A percentile compares a stretch with the other conserved stretches of the same genome.
These are phyloP conservation scores for Ceriops tagal DNA, from an alignment of 345 rosid genomes.

Conservation along the genomic window DNA sequence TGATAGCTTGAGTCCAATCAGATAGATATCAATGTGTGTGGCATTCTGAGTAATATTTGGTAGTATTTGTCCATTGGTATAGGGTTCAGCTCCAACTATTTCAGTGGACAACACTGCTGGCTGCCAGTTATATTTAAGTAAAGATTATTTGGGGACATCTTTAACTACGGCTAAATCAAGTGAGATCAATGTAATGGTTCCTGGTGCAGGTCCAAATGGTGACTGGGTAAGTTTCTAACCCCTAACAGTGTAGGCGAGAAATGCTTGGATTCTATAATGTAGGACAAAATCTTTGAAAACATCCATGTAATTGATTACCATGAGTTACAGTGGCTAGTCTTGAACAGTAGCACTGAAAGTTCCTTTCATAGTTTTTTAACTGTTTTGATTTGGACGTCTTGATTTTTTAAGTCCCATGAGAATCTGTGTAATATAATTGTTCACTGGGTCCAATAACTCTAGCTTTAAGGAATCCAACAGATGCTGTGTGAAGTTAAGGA, in stretches of 20 bases:
- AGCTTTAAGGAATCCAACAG: too few relatives aligned
- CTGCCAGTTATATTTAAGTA: slow-evolving; percentile 82
- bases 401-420: too few relatives aligned
- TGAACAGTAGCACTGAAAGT: too few relatives aligned
- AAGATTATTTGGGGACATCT: slow-evolving; percentile 63
- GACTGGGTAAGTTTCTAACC: slow-evolving; percentile 64
- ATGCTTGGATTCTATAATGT: not conserved
- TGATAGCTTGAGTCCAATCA: not conserved
- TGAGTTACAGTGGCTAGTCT: not conserved
- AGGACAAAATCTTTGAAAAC: not conserved
- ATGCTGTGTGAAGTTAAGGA: too few relatives aligned
- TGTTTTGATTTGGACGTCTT: too few relatives aligned
- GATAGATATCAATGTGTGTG: not conserved
- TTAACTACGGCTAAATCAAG: slow-evolving; percentile 92
- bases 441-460: too few relatives aligned
- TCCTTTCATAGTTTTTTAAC: too few relatives aligned
- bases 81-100: slow-evolving; percentile 95
- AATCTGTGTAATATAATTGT: too few relatives aligned
- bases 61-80: slow-evolving; percentile 18
- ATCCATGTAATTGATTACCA: not conserved
- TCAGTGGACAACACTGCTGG: slow-evolving; percentile 88
- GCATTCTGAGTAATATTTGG: slow-evolving; percentile 9
- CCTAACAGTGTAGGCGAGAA: not conserved
- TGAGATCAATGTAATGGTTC: slow-evolving; percentile 85
- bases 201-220: slow-evolving; percentile 55